A percentile compares a stretch with the other conserved stretches of the same genome.
phyloP scores from a whole-genome alignment of 345 rosid species.

The Pistacia integerrima region DNA sequence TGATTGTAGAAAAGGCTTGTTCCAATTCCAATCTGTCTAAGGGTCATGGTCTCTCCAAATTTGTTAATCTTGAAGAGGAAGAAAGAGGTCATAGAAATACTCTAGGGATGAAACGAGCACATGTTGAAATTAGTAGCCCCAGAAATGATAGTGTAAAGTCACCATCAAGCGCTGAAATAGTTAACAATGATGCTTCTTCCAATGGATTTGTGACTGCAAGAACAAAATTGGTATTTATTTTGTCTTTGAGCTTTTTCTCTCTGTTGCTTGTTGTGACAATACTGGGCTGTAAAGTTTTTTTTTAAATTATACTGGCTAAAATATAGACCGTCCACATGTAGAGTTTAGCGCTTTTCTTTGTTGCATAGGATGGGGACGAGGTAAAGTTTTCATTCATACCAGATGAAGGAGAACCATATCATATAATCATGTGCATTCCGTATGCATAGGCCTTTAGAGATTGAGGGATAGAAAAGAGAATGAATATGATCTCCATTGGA shows the following conservation, averaged over 20 bases:
- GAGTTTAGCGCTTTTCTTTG: not conserved
- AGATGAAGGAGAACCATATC: not conserved
- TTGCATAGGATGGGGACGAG: not conserved
- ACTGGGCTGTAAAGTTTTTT: not conserved
- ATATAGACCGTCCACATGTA: not conserved
- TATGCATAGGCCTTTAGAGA: not conserved
- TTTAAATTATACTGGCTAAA: too few species aligned
- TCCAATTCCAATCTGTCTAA: slow-evolving; percentile 30
- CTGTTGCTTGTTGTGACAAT: not conserved
- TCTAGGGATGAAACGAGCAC: slow-evolving; percentile 62
- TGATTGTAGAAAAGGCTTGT: slow-evolving; percentile 42
- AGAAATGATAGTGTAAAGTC: slow-evolving; percentile 34
- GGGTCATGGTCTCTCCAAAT: slow-evolving; percentile 27
- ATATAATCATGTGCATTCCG: not conserved
- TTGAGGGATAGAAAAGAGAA: not conserved
- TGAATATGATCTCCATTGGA: not conserved
- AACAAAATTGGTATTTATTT: slow-evolving; percentile 76
- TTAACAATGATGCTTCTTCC: slow-evolving; percentile 46
- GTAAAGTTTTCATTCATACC: not conserved
- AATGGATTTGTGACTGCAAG: slow-evolving; percentile 86
- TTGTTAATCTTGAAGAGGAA: slow-evolving; percentile 45
- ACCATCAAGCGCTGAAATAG: slow-evolving; percentile 47
- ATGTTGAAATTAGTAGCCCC: slow-evolving; percentile 54
- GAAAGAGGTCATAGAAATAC: slow-evolving; percentile 48
- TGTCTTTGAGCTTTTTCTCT: not conserved